Conservation (phyloP, 179 eudicot species). For the Pouteria campechiana region DNA sequence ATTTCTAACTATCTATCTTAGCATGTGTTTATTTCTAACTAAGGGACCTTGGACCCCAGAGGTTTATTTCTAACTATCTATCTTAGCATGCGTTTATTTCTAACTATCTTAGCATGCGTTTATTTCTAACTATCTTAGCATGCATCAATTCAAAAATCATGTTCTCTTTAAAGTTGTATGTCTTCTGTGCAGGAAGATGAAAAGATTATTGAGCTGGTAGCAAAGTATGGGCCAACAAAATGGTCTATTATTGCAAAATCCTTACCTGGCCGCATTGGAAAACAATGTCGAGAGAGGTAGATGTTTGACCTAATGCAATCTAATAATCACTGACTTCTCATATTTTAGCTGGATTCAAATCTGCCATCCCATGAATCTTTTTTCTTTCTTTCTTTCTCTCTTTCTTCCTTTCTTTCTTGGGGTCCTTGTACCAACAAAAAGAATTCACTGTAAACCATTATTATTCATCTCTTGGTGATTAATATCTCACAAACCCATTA, state of each 20-base stretch:
- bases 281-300: constrained; percentile 98
- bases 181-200: constrained; percentile 71
- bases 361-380: too few species aligned
- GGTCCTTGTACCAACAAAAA: too few species aligned
- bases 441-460: too few species aligned
- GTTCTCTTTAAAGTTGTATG: constrained; percentile 1
- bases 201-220: constrained; percentile 64
- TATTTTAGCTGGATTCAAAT: too few species aligned
- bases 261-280: constrained; percentile 93
- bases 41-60: constrained; percentile 98
- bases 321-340: too few species aligned
- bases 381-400: too few species aligned
- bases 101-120: constrained; percentile 26
- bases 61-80: constrained; percentile 45
- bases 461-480: too few species aligned
- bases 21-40: too few species aligned
- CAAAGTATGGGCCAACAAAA: constrained; percentile 81
- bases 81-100: too few species aligned
- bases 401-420: too few species aligned
- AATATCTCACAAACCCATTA: too few species aligned
- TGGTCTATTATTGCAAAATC: constrained; percentile 97
- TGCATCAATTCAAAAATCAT: background rate
- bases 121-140: background rate
- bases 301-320: background rate
- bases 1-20: too few species aligned